These are phyloP conservation scores for Acarospora socialis DNA, from an alignment of 2,329 filamentous ascomycete species.

Conservation along the genomic window DNA sequence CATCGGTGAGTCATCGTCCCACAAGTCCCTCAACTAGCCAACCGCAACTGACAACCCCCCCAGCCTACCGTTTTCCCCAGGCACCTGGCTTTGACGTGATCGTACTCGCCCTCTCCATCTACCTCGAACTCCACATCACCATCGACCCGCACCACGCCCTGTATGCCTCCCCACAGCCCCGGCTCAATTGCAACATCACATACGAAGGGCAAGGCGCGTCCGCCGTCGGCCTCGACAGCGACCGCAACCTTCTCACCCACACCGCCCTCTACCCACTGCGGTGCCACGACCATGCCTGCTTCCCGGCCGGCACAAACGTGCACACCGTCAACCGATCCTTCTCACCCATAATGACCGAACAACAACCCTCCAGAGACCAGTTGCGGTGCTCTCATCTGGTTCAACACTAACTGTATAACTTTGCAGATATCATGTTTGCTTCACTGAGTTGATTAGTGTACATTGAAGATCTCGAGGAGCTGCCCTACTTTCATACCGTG, in stretches of 20 bases:
- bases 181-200: conserved; percentile 75
- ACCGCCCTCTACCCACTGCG: conserved; percentile 88
- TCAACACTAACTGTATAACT: too few species aligned
- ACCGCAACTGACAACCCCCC: too few species aligned
- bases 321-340: conserved; percentile 97
- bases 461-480: too few species aligned
- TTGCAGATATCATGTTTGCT: too few species aligned
- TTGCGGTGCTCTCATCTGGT: too few species aligned
- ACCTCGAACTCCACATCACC: conserved; percentile 77
- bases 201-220: conserved; percentile 80
- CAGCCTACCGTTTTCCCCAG: too few species aligned
- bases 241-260: conserved; percentile 83
- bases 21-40: too few species aligned
- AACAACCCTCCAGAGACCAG: too few species aligned
- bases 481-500: too few species aligned
- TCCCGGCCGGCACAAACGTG: conserved; percentile 75
- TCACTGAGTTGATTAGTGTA: too few species aligned
- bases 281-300: conserved; percentile 74
- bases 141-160: conserved; percentile 43
- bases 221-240: conserved; percentile 67
- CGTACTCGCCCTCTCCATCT: conserved; percentile 82
- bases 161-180: conserved; percentile 40
- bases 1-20: too few species aligned
- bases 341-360: too few species aligned
- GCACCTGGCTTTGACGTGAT: conserved; percentile 10